phyloP scores from a whole-genome alignment of 441 rosid genomes.

The Corymbia citriodora region DNA sequence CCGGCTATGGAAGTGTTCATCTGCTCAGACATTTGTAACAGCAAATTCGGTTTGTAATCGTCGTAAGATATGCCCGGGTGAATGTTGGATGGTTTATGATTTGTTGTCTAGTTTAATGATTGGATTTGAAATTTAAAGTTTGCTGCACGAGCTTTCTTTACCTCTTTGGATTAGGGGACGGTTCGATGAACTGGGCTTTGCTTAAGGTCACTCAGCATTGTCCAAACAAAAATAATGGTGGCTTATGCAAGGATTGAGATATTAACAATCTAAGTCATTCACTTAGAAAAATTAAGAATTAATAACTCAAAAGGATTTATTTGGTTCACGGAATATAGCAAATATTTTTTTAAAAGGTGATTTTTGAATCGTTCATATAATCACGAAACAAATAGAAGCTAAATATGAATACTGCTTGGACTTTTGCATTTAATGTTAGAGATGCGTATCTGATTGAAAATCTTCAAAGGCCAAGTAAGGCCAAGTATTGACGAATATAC shows the following conservation, averaged over 20 bases:
- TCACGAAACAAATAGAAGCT: too few species aligned
- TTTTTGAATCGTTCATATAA: too few species aligned
- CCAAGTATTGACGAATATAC: background rate
- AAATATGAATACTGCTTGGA: too few species aligned
- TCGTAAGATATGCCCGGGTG: background rate
- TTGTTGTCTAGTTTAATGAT: background rate
- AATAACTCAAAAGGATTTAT: background rate
- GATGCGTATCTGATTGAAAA: background rate
- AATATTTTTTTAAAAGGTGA: background rate
- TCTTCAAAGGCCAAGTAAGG: background rate
- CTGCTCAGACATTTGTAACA: background rate
- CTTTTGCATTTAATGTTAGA: background rate
- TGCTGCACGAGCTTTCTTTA: background rate
- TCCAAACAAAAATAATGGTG: background rate
- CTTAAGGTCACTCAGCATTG: background rate
- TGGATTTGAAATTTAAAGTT: background rate
- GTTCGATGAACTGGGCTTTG: background rate
- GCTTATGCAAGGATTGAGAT: background rate
- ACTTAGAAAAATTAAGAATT: rapidly evolving
- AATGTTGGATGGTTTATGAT: background rate
- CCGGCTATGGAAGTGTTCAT: background rate
- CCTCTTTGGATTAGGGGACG: background rate
- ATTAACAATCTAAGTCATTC: background rate
- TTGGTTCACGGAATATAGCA: too few species aligned
- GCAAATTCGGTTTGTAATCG: background rate